Evolutionary conservation across 1,284 basidiomycete species (phyloP).

Genomic region (Chondrostereum purpureum): DNA sequence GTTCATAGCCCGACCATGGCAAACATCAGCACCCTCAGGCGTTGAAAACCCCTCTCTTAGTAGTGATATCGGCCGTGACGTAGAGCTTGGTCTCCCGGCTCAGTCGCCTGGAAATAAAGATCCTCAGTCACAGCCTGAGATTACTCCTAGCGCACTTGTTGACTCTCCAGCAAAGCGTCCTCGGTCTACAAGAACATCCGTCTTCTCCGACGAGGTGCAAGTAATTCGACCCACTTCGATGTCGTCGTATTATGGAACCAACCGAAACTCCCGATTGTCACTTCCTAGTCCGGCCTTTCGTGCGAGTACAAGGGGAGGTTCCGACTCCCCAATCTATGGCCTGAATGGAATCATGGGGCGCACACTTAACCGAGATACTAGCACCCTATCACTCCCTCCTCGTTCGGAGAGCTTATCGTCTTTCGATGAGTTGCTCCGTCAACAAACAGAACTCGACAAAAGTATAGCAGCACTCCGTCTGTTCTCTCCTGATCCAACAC

Average conservation of each 20-base stretch:
- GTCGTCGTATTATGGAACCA: slow-evolving; percentile 33
- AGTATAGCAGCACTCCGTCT: slow-evolving; percentile 53
- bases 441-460: slow-evolving; percentile 59
- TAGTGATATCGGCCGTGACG: no score
- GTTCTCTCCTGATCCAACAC: slow-evolving; percentile 30
- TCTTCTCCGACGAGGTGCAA: slow-evolving; percentile 24
- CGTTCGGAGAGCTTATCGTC: slow-evolving; percentile 25
- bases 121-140: no score
- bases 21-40: no score
- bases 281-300: slow-evolving; percentile 14
- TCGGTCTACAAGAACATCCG: slow-evolving; percentile 30
- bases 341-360: slow-evolving; percentile 32
- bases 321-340: slow-evolving; percentile 44
- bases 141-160: slow-evolving; percentile 17
- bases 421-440: slow-evolving; percentile 47
- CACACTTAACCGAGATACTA: slow-evolving; percentile 8
- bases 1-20: slow-evolving; percentile 23
- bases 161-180: slow-evolving; percentile 22
- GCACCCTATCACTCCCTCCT: slow-evolving; percentile 14
- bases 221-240: slow-evolving; percentile 21
- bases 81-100: no score
- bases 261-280: slow-evolving; percentile 13
- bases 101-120: no score
- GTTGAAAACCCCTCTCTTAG: no score
- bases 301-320: slow-evolving; percentile 11